Conservation (phyloP, 306 rosid genomes). For the Inga oerstediana region DNA sequence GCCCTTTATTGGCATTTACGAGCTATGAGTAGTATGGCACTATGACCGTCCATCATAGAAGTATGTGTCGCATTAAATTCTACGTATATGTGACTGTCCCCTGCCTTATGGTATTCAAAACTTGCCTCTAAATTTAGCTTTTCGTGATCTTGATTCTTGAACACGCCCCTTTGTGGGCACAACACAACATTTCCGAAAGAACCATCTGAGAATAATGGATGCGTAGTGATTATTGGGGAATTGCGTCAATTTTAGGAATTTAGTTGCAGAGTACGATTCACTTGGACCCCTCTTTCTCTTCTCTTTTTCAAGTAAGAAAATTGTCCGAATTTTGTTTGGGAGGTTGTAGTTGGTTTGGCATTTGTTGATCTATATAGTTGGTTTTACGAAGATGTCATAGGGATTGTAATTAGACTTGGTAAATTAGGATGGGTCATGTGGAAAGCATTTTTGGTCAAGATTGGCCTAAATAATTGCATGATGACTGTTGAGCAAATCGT, state of each 20-base stretch:
- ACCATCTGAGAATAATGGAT: neutral
- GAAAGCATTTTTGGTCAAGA: neutral
- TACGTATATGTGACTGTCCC: neutral
- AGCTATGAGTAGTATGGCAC: neutral
- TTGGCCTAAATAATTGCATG: neutral
- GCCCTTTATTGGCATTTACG: conserved; percentile 76
- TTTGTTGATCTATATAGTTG: too few relatives aligned
- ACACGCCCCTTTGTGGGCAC: neutral
- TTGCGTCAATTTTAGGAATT: too few relatives aligned
- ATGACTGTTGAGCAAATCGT: neutral
- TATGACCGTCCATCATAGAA: conserved; percentile 16
- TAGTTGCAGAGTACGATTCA: neutral
- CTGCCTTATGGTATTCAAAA: too few relatives aligned
- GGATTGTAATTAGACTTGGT: neutral
- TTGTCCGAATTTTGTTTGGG: neutral
- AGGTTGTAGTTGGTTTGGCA: too few relatives aligned
- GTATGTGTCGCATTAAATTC: neutral
- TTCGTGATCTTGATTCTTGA: neutral
- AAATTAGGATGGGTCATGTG: neutral
- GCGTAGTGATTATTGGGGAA: neutral
- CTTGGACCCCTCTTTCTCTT: too few relatives aligned
- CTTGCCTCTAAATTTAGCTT: neutral
- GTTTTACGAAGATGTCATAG: too few relatives aligned
- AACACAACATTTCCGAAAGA: too few relatives aligned
- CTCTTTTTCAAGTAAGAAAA: neutral